Conservation (phyloP, 495 filamentous ascomycete species). For the Hyphodiscus hymeniophilus region DNA sequence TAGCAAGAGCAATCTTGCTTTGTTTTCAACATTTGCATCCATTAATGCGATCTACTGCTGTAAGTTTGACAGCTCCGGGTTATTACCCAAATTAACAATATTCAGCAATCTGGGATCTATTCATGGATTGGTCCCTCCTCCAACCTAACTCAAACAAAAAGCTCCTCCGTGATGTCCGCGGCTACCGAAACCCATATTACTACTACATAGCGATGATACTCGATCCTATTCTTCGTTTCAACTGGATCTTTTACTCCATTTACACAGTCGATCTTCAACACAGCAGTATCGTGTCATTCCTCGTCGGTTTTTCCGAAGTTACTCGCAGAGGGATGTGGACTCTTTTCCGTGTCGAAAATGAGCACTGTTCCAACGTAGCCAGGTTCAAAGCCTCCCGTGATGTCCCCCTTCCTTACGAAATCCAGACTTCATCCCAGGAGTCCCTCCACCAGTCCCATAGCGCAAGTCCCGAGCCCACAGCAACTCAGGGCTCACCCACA, state of each 20-base stretch:
- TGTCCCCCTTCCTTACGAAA: conserved; percentile 67
- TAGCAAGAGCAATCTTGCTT: conserved; percentile 38
- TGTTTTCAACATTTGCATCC: conserved; percentile 72
- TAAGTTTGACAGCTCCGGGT: conserved; percentile 32
- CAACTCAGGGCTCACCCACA: background rate
- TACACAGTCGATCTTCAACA: conserved; percentile 72
- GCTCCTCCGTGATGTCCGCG: conserved; percentile 66
- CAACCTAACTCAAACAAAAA: conserved; percentile 61
- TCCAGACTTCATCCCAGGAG: conserved; percentile 26
- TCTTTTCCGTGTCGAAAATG: conserved; percentile 91
- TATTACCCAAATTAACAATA: conserved; percentile 2
- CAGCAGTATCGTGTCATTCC: conserved; percentile 66
- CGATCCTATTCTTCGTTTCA: conserved; percentile 85
- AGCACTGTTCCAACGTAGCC: conserved; percentile 83
- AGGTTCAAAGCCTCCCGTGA: conserved; percentile 78
- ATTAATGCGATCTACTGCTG: conserved; percentile 77
- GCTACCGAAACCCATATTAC: conserved; percentile 63
- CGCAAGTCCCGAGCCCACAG: conserved; percentile 4
- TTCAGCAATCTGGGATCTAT: conserved; percentile 75
- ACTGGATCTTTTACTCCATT: conserved; percentile 92
- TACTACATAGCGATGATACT: conserved; percentile 82
- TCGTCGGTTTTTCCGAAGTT: conserved; percentile 69
- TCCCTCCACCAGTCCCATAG: conserved; percentile 11
- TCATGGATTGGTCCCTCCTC: conserved; percentile 87
- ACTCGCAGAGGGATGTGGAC: conserved; percentile 80